Conservation (phyloP, 1,284 basidiomycete genomes). For the Coniferiporia weirii region DNA sequence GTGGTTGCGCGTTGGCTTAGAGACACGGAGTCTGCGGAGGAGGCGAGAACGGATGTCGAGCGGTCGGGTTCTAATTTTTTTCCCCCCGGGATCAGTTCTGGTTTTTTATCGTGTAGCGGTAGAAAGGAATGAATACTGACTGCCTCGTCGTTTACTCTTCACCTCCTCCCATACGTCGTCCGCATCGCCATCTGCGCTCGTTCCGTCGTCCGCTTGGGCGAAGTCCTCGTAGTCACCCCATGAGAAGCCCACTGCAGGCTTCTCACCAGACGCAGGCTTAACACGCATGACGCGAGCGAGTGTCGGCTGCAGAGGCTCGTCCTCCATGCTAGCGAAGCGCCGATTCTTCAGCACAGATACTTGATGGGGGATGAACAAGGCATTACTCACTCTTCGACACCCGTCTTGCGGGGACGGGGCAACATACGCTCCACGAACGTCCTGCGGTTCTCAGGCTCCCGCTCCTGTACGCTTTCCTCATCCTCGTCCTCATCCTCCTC, state of each 20-base stretch:
- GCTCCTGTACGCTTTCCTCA: constrained; percentile 22
- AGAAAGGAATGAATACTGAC: constrained; percentile 31
- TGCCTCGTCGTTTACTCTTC: constrained; percentile 44
- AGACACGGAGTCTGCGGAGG: constrained; percentile 7
- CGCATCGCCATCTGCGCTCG: constrained; percentile 51
- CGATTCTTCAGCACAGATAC: constrained; percentile 9
- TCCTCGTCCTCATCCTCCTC: constrained; percentile 31
- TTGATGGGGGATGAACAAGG: constrained; percentile 18
- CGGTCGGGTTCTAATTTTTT: constrained; percentile 12
- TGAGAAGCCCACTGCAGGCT: constrained; percentile 58
- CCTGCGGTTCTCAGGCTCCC: constrained; percentile 28
- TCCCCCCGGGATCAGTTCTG: not conserved
- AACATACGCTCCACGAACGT: constrained; percentile 56
- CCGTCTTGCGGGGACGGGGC: constrained; percentile 55
- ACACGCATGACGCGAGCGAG: constrained; percentile 61
- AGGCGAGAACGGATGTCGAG: constrained; percentile 7
- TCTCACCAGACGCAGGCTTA: constrained; percentile 46
- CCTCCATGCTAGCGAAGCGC: constrained; percentile 47
- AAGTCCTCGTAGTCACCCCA: constrained; percentile 75
- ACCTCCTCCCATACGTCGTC: constrained; percentile 70
- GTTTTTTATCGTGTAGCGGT: not conserved
- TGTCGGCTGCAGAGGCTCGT: constrained; percentile 49
- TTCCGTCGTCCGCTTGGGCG: constrained; percentile 43
- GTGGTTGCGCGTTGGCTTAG: constrained; percentile 22
- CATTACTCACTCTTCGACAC: constrained; percentile 57